Evolutionary conservation across 1,139 yeast species (phyloP).

Genomic region (Torulaspora pretoriensis): DNA sequence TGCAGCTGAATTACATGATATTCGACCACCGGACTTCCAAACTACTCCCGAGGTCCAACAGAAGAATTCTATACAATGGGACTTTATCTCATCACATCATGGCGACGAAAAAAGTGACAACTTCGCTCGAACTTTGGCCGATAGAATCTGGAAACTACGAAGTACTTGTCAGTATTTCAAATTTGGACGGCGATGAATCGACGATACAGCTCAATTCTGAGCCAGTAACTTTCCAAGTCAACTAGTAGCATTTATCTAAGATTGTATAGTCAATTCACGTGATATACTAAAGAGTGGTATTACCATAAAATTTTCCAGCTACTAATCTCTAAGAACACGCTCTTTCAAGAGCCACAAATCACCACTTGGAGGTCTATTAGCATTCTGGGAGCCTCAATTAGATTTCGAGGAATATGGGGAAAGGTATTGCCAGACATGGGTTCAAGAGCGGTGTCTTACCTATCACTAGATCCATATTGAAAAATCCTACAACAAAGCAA

Average conservation of each 20-base stretch:
- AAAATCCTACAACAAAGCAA: constrained; percentile 53
- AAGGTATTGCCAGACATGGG: constrained; percentile 44
- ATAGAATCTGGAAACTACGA: constrained; percentile 31
- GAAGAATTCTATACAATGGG: constrained; percentile 30
- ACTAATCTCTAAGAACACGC: too few species aligned
- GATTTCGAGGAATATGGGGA: constrained; percentile 39
- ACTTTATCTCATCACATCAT: constrained; percentile 18
- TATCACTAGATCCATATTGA: constrained; percentile 64
- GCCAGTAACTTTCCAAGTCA: constrained; percentile 13
- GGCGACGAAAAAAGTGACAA: constrained; percentile 11
- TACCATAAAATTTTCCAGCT: constrained; percentile 1
- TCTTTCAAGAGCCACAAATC: too few species aligned
- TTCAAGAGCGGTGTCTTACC: constrained; percentile 81
- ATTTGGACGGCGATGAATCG: constrained; percentile 11
- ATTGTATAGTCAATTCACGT: constrained; percentile 3
- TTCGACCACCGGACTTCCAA: constrained; percentile 29
- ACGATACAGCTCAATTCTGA: constrained; percentile 19
- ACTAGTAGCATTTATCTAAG: neutral
- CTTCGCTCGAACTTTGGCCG: constrained; percentile 26
- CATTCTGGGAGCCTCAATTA: neutral
- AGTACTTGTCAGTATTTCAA: constrained; percentile 23
- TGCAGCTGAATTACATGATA: constrained; percentile 17
- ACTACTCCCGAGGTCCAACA: constrained; percentile 25
- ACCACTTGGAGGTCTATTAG: neutral
- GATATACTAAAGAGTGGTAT: constrained; percentile 2